Percentiles rank a stretch among this genome's conserved stretches.
Evolutionary conservation across 176 grass and related monocot genomes (phyloP).

Genomic region (Avena atlantica): DNA sequence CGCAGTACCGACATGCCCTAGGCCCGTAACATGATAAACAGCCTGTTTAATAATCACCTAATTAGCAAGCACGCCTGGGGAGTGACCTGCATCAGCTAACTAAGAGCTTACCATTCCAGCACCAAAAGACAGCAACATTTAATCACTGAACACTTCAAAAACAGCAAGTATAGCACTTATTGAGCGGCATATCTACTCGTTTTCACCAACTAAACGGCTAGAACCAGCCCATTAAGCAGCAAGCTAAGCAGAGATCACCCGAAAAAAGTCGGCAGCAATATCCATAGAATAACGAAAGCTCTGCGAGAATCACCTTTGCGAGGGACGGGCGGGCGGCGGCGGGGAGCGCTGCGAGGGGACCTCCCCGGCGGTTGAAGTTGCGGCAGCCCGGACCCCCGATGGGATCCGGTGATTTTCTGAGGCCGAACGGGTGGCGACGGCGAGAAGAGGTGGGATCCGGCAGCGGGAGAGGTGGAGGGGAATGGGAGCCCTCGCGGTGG

Average conservation of each 20-base stretch:
- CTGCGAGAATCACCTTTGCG: constrained; percentile 44
- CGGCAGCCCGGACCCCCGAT: constrained; percentile 6
- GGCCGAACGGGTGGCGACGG: constrained; percentile 25
- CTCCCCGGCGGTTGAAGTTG: constrained; percentile 35
- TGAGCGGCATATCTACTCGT: neutral
- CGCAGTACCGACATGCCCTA: neutral
- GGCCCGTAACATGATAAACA: neutral
- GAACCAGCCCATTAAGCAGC: constrained; percentile 31
- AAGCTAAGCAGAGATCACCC: constrained; percentile 26
- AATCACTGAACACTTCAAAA: constrained; percentile 32
- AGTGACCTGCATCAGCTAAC: constrained; percentile 23
- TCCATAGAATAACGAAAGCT: neutral
- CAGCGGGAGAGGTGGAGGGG: constrained; percentile 11
- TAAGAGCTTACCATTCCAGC: constrained; percentile 25
- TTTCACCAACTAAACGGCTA: constrained; percentile 7
- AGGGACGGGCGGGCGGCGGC: constrained; percentile 14
- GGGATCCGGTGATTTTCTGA: constrained; percentile 44
- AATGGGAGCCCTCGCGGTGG: constrained; percentile 40
- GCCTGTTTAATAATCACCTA: constrained; percentile 35
- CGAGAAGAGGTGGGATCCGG: constrained; percentile 50
- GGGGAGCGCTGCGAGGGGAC: constrained; percentile 2
- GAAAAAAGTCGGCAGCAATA: constrained; percentile 6
- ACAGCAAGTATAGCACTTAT: constrained; percentile 21
- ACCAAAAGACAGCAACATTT: neutral
- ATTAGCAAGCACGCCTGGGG: neutral